Evolutionary conservation across 208 protist species (phyloP), one percentile per base, ranked within the genome.

Genomic region (Angomonas ambiguus): DNA sequence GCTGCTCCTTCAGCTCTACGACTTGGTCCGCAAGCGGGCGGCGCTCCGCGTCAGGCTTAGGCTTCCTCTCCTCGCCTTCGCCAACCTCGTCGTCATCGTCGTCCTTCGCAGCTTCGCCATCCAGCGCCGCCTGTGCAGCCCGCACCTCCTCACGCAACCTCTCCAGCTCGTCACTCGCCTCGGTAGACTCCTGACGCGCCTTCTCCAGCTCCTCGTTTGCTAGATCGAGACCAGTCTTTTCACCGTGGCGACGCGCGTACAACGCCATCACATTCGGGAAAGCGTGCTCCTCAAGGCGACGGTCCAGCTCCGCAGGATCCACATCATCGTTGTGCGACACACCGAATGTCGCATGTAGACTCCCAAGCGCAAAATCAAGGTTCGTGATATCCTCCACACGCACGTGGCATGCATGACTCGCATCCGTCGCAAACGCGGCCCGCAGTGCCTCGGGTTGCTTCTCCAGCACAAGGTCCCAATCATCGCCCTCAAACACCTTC

Each of bases 401-500:
- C 38, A 45, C 38, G 38, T 45, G 38, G 16, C 38, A 45, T 45
- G 38, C 38, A 16, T 45, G 38, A 16, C 38, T 45, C 16, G 38
- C 38, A 16, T 45, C 38, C 38, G 38, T 45, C 38, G 16, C 16
- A 16, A 45, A 45, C 8, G 38, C 38, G 38, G 38, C 38, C 8
- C 38, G 38, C 38, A 45, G 38, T 16, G 38, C 38, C 16, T 45
- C 38, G 11, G 38, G 38, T 45, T 45, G 38, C 8, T 45, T 45
- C 38, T 45, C 38, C 8, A 45, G 38, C 38, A 45, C 38, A 8
- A 45, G 38, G 38, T 45, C 38, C 38, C 38, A 45, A 16, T 45
- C 38, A 45, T 45, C 38, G 38, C 38, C 38, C 38, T 45, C 38
- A 45, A 45, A 45, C 38, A 45, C 38, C 38, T 45, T 45, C 38